phyloP scores from a whole-genome alignment of 192 early-diverging fungal genomes.

The Jimgerdemannia flammicorona region DNA sequence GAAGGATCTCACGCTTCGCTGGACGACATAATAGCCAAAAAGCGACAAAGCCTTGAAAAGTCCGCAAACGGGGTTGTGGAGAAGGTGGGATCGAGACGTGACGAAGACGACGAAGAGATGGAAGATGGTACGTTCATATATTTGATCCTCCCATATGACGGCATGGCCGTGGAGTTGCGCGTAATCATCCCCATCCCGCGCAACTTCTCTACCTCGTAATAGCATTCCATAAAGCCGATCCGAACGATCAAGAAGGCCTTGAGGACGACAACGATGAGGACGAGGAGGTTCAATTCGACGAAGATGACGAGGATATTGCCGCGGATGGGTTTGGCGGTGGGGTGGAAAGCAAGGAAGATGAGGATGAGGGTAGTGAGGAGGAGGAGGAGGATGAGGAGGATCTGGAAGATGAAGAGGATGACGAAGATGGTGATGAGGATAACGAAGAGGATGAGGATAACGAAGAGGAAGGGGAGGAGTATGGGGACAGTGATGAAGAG shows the following conservation, averaged over 20 bases:
- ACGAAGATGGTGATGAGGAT: constrained; percentile 30
- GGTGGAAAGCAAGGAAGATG: constrained; percentile 12
- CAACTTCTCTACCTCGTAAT: background rate
- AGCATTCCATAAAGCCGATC: constrained; percentile 11
- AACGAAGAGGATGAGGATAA: constrained; percentile 35
- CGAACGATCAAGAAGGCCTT: constrained; percentile 25
- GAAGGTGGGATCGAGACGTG: constrained; percentile 18
- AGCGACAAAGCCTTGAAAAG: constrained; percentile 18
- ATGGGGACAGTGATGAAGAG: constrained; percentile 25
- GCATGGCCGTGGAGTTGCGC: too few species aligned
- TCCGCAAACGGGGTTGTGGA: background rate
- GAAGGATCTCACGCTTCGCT: constrained; percentile 17
- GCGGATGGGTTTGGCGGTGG: constrained; percentile 26
- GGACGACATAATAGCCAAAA: constrained; percentile 42
- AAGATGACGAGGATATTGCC: constrained; percentile 28
- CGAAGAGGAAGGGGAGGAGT: constrained; percentile 19
- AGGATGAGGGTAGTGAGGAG: constrained; percentile 36
- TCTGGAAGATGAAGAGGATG: constrained; percentile 44
- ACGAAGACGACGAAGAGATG: constrained; percentile 39
- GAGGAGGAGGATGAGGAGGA: constrained; percentile 43
- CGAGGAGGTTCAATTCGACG: constrained; percentile 6
- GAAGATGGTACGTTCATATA: constrained; percentile 7
- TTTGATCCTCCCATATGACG: background rate
- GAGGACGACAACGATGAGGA: constrained; percentile 15
- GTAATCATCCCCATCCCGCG: too few species aligned